A percentile compares a stretch with the other conserved stretches of the same genome.
Evolutionary conservation across 345 rosid species (phyloP).

Genomic region (Brassica incana): DNA sequence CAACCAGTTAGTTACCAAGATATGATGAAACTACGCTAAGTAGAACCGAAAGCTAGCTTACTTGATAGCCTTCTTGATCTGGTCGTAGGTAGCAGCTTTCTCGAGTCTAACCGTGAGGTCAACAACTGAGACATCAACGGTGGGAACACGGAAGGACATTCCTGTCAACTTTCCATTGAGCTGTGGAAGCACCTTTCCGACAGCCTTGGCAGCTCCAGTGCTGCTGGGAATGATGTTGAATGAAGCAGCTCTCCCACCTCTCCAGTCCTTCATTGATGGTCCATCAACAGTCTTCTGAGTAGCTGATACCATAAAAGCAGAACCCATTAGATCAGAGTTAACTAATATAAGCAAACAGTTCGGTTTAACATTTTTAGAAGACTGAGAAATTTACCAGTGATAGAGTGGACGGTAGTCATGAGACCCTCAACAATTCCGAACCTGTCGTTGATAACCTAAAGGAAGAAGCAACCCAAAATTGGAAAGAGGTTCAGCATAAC

Average conservation of each 20-base stretch:
- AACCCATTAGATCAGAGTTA: background rate
- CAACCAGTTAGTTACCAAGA: background rate
- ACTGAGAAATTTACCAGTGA: slow-evolving; percentile 52
- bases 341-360: background rate
- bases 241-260: too few relatives aligned
- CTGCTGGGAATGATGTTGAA: too few relatives aligned
- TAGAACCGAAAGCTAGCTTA: slow-evolving; percentile 24
- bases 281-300: slow-evolving; percentile 96
- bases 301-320: slow-evolving; percentile 41
- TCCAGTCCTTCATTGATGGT: too few relatives aligned
- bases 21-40: background rate
- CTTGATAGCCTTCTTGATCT: slow-evolving; percentile 74
- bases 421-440: slow-evolving; percentile 95
- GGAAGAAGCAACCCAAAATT: background rate
- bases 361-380: background rate
- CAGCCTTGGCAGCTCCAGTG: too few relatives aligned
- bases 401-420: slow-evolving; percentile 87
- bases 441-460: slow-evolving; percentile 72
- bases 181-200: slow-evolving; percentile 76
- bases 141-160: slow-evolving; percentile 96
- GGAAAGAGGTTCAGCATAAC: background rate
- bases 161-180: slow-evolving; percentile 85
- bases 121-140: slow-evolving; percentile 85
- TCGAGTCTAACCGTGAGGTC: slow-evolving; percentile 81
- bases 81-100: slow-evolving; percentile 68